Percentiles rank a stretch among this genome's conserved stretches.
phyloP scores from a whole-genome alignment of 2,329 filamentous ascomycete species.

The Botrytis hyacinthi region DNA sequence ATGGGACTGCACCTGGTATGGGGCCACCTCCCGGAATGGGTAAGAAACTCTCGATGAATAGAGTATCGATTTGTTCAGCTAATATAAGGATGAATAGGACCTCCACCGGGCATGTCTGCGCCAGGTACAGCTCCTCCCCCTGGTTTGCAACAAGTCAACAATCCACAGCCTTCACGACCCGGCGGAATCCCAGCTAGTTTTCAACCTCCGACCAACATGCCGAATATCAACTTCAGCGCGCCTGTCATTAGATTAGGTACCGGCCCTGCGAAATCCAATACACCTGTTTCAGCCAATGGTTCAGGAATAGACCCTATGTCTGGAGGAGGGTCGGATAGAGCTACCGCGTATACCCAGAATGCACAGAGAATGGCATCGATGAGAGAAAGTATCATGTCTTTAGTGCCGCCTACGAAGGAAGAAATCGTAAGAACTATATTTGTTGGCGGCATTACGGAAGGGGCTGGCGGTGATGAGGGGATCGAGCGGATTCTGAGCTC shows the following conservation, averaged over 20 bases:
- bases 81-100: conserved; percentile 48
- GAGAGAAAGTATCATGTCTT: conserved; percentile 66
- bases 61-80: conserved; percentile 16
- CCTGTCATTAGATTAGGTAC: conserved; percentile 93
- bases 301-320: conserved; percentile 45
- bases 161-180: conserved; percentile 74
- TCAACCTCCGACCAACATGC: conserved; percentile 85
- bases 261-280: conserved; percentile 61
- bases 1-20: conserved; percentile 61
- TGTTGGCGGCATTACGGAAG: conserved; percentile 79
- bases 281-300: conserved; percentile 39
- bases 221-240: conserved; percentile 97
- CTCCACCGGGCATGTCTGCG: conserved; percentile 77
- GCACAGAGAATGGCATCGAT: conserved; percentile 63
- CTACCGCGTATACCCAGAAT: conserved; percentile 44
- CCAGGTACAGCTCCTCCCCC: conserved; percentile 78
- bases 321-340: conserved; percentile 32
- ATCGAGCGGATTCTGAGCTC: conserved; percentile 74
- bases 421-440: conserved; percentile 92
- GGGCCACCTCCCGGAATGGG: conserved; percentile 79
- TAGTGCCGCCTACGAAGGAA: conserved; percentile 81
- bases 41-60: conserved; percentile 46
- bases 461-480: conserved; percentile 71
- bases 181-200: conserved; percentile 79
- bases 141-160: conserved; percentile 72